Conservation (phyloP, 1,139 yeast genomes). For the Saccharomycopsis hybrid region DNA sequence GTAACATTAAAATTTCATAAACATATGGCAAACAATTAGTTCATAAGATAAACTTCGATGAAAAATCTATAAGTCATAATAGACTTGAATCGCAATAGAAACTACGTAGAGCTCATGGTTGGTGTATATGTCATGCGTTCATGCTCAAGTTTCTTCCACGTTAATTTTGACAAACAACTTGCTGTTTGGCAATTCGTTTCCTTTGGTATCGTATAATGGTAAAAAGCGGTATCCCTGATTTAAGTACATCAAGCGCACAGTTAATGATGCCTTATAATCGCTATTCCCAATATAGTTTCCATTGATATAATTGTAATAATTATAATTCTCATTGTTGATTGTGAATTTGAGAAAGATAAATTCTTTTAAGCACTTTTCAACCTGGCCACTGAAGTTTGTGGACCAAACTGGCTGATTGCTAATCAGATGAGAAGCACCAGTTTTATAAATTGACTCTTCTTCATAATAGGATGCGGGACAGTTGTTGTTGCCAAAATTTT, state of each 20-base stretch:
- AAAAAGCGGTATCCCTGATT: conserved; percentile 77
- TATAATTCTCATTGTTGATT: conserved; percentile 35
- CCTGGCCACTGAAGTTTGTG: conserved; percentile 39
- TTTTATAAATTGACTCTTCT: conserved; percentile 20
- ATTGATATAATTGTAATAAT: conserved; percentile 17
- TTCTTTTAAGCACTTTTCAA: conserved; percentile 35
- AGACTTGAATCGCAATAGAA: not conserved
- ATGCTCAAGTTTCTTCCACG: too few relatives aligned
- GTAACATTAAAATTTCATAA: not conserved
- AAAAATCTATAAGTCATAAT: not conserved
- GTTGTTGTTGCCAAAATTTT: conserved; percentile 12
- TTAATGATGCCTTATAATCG: conserved; percentile 49
- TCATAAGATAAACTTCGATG: not conserved
- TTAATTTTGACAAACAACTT: conserved; percentile 48
- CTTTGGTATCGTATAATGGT: conserved; percentile 66
- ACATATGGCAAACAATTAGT: not conserved
- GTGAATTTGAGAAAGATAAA: conserved; percentile 48
- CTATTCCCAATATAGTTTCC: conserved; percentile 26
- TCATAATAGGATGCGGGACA: conserved; percentile 10
- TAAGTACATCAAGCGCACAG: conserved; percentile 50
- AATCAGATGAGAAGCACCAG: conserved; percentile 35
- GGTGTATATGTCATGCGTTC: too few relatives aligned
- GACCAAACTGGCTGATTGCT: conserved; percentile 50
- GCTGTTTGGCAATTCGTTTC: conserved; percentile 78
- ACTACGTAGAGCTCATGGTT: not conserved